Evolutionary conservation across 2,329 filamentous ascomycete species (phyloP), one percentile per base, ranked within the genome.

Genomic region (Aureobasidium melanogenum): DNA sequence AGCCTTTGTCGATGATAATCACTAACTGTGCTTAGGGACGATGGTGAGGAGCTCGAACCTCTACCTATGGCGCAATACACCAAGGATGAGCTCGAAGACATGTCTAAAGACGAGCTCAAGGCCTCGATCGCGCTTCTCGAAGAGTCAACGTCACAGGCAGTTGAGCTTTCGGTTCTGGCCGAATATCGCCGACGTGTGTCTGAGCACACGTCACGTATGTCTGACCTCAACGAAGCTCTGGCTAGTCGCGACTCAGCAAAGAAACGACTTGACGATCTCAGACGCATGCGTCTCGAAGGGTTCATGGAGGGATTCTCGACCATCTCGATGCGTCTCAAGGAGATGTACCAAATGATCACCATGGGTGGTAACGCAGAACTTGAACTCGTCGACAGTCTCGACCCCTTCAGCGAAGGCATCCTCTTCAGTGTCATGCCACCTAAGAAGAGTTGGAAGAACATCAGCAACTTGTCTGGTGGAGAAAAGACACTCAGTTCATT

Each of bases 331-430:
- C 88, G 93, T 0, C 81, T 99, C 48, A 99, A 99, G 79, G 94
- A 99, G 72, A 99, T 99, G 94, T 99, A 99, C 77, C 94, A 99
- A 73, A 97, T 99, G 92, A 99, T 99, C 73, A 99, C 94, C 24
- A 97, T 99, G 91, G 94, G 94, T 64, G 94, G 94, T 61, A 99
- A 99, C 69, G 94, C 94, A 0, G 94, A 99, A 77, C 84, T 99
- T 14, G 95, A 99, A 74, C 85, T 99, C 26, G 94, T 99, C 43
- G 94, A 99, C 77, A 93, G 88, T 19, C 80, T 99, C 2, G 95
- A 99, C 73, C 94, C 94, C 0, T 99, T 99, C 79, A 91, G 89
- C 7, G 94, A 99, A 75, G 94, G 94, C 28, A 97, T 99, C 64
- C 74, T 97, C 51, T 99, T 99, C 79, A 93, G 88, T 61, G 95